A percentile compares a stretch with the other conserved stretches of the same genome.
Evolutionary conservation across 176 grass and related monocot genomes (phyloP).

Genomic region (Areca catechu): DNA sequence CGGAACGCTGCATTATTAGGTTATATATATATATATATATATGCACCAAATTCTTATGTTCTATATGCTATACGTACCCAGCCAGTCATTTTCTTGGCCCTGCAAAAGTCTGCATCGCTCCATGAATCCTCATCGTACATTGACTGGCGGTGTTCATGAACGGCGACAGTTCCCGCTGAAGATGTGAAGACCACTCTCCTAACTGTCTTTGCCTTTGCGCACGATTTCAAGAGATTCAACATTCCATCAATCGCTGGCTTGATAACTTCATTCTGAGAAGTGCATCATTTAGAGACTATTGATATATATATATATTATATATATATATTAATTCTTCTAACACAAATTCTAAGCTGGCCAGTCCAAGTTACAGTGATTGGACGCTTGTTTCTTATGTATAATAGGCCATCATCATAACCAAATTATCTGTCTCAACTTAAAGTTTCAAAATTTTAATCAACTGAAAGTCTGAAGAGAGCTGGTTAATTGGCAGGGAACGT

Average conservation of each 20-base stretch:
- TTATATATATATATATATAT: too few species aligned
- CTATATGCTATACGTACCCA: conserved; percentile 9
- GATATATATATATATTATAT: too few species aligned
- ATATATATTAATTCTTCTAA: too few species aligned
- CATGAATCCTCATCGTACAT: conserved; percentile 23
- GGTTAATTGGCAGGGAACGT: too few species aligned
- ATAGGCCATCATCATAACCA: too few species aligned
- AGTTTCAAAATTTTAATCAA: too few species aligned
- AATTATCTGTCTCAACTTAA: too few species aligned
- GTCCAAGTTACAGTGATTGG: too few species aligned
- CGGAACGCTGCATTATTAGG: too few species aligned
- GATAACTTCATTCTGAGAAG: conserved; percentile 26
- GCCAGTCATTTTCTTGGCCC: conserved; percentile 5
- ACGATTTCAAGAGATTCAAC: conserved; percentile 22
- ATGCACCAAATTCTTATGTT: background rate
- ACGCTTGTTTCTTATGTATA: too few species aligned
- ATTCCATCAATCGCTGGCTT: conserved; percentile 17
- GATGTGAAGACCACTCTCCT: conserved; percentile 31
- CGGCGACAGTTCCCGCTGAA: background rate
- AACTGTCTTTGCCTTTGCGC: conserved; percentile 19
- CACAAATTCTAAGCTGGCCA: too few species aligned
- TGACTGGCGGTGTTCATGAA: background rate
- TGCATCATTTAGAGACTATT: background rate
- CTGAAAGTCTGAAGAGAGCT: too few species aligned
- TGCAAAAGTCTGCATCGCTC: conserved; percentile 28